Base-by-base conservation (phyloP, 202 grass and related monocot species). In the Musa balbisiana region DNA sequence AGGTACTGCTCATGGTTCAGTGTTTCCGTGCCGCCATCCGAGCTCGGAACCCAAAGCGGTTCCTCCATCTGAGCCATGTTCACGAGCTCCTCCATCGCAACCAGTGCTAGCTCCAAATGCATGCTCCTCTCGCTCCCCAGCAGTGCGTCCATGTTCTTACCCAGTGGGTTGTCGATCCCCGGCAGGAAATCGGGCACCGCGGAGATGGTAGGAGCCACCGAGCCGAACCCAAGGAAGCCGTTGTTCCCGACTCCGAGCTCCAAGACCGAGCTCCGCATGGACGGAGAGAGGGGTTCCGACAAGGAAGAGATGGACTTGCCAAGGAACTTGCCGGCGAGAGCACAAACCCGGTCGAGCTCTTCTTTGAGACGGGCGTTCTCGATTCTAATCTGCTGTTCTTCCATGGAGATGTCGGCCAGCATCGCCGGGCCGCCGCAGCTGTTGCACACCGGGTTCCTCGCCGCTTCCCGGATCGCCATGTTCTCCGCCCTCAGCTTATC, bases 361-460 rank as follows among this genome's bases (percentile, higher is more conserved):
- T 97, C 94, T 64, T 91, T 97, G 17, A 97, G 86, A 1, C 93
- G 88, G 24, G 93, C 91, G 89, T 97, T 97, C 83, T 97, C 88
- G 71, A 97, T 90, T 65, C 90, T 84, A 33, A 93, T 86, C 53
- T 91, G 94, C 85, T 98, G 94, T 75, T 98, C 94, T 79, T 98
- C 94, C 22, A 93, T 69, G 0, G 94, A 93, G 49, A 97, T 84
- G 71, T 97, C 94, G 0, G 88, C 94, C 3, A 97, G 88, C 73
- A 91, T 84, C 15, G 94, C 94, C 4, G 85, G 81, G 43, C 84
- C 79, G 52, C 94, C 94, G 70, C 94, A 97, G 84, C 74, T 91
- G 76, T 77, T 79, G 84, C 93, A 97, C 2, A 91, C 87, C 10
- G 94, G 94, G 68, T 86, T 97, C 62, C 88, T 64, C 87, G 93